A percentile compares a stretch with the other conserved stretches of the same genome.
Conservation (phyloP, 2,329 filamentous ascomycete species). For the Fusarium nelsonii region DNA sequence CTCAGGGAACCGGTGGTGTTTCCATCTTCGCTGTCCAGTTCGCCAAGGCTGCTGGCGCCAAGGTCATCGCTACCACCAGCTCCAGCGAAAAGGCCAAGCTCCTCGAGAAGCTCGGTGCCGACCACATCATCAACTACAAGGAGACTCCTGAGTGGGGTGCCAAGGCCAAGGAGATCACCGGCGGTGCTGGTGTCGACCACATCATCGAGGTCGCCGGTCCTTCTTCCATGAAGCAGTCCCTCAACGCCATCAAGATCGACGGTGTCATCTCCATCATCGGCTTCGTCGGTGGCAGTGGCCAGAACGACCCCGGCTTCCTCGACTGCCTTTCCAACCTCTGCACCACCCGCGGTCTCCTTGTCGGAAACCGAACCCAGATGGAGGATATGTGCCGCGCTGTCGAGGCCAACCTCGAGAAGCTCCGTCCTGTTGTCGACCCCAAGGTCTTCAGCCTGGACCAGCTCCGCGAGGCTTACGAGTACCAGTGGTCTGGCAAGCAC, state of each 20-base stretch:
- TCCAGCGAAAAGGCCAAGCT: constrained; percentile 59
- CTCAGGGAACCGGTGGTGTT: constrained; percentile 79
- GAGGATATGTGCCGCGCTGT: constrained; percentile 65
- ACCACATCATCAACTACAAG: constrained; percentile 65
- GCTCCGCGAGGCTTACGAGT: constrained; percentile 59
- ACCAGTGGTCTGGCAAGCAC: constrained; percentile 55
- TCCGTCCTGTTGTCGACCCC: constrained; percentile 61
- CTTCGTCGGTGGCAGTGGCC: constrained; percentile 50
- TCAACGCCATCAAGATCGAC: constrained; percentile 60
- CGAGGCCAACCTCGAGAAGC: constrained; percentile 59
- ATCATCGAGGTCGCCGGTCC: constrained; percentile 63
- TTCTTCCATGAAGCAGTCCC: constrained; percentile 58
- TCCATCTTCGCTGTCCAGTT: constrained; percentile 74
- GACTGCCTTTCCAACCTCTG: constrained; percentile 51
- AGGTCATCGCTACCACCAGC: constrained; percentile 63
- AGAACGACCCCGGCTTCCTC: constrained; percentile 51
- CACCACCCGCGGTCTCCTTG: constrained; percentile 61
- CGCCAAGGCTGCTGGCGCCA: constrained; percentile 62
- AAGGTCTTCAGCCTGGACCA: constrained; percentile 61
- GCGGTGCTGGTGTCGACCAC: constrained; percentile 61
- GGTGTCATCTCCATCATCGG: constrained; percentile 60
- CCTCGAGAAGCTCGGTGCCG: constrained; percentile 61
- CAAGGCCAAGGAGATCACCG: constrained; percentile 58
- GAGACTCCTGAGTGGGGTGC: constrained; percentile 60
- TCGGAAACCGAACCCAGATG: constrained; percentile 61